Percentiles rank a stretch among this genome's conserved stretches.
Conservation (phyloP, 2,329 filamentous ascomycete species). For the Cyphellophora europaea region DNA sequence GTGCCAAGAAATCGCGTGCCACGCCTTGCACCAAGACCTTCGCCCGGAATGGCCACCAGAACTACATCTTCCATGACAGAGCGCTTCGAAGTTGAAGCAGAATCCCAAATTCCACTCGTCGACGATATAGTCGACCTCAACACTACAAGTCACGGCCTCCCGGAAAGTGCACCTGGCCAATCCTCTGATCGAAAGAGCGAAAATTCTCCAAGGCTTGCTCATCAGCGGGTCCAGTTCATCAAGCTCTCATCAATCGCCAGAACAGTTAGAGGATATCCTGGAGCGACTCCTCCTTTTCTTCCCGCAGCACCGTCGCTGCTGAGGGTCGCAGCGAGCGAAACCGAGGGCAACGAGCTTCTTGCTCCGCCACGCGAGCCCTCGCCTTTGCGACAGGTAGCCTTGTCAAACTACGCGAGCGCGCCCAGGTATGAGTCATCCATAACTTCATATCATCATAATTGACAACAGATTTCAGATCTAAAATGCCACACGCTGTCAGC, state of each 20-base stretch:
- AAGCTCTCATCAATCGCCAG: slow-evolving; percentile 12
- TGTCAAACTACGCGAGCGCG: slow-evolving; percentile 6
- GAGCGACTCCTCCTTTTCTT: slow-evolving; percentile 17
- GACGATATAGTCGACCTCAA: background rate
- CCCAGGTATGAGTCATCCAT: slow-evolving; percentile 10
- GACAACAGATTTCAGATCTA: too few species aligned
- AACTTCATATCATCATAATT: too few species aligned
- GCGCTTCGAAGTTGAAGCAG: too few species aligned
- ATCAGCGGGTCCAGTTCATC: slow-evolving; percentile 16
- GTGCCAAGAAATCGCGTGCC: too few species aligned
- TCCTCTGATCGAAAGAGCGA: background rate
- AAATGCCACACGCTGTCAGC: slow-evolving; percentile 20
- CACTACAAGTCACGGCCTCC: background rate
- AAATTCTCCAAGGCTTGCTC: slow-evolving; percentile 2
- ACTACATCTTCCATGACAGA: too few species aligned
- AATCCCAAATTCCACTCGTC: too few species aligned
- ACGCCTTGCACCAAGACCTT: too few species aligned
- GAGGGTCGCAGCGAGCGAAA: slow-evolving; percentile 2
- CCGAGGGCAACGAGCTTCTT: background rate
- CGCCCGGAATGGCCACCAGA: too few species aligned
- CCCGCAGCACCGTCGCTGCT: slow-evolving; percentile 14
- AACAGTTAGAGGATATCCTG: slow-evolving; percentile 10
- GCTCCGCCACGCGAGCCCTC: slow-evolving; percentile 9
- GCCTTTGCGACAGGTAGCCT: slow-evolving; percentile 16
- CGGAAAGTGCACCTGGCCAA: background rate